Conservation (phyloP, 495 filamentous ascomycete species). For the Aspergillus biplanus region DNA sequence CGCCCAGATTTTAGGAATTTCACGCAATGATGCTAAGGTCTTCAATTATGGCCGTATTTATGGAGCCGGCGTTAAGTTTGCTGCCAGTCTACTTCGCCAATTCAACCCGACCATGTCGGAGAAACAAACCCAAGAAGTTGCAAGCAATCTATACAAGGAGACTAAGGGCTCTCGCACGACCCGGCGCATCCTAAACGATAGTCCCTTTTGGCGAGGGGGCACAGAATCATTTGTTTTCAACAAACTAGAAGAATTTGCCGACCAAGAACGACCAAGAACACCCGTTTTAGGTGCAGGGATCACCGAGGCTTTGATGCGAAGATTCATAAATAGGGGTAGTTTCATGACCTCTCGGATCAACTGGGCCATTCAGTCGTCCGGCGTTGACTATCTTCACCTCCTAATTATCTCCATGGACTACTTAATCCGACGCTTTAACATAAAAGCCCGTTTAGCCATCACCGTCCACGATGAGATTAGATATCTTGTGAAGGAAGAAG, state of each 20-base stretch:
- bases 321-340: constrained; percentile 84
- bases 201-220: constrained; percentile 91
- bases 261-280: constrained; percentile 88
- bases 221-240: constrained; percentile 99
- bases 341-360: constrained; percentile 98
- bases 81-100: constrained; percentile 82
- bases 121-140: constrained; percentile 70
- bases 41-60: constrained; percentile 99
- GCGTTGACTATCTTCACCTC: constrained; percentile 96
- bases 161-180: constrained; percentile 87
- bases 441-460: constrained; percentile 82
- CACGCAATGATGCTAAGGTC: constrained; percentile 91
- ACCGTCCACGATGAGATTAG: constrained; percentile 98
- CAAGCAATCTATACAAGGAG: constrained; percentile 77
- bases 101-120: constrained; percentile 88
- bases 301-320: constrained; percentile 88
- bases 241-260: constrained; percentile 93
- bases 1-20: constrained; percentile 88
- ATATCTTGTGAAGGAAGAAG: constrained; percentile 83
- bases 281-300: constrained; percentile 96
- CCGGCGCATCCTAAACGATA: constrained; percentile 67
- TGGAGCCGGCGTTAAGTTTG: constrained; percentile 92
- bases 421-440: constrained; percentile 81
- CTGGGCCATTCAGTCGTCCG: constrained; percentile 97
- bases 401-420: constrained; percentile 95